Evolutionary conservation across 2,329 filamentous ascomycete species (phyloP).

Genomic region (Chlorencoelia australis): DNA sequence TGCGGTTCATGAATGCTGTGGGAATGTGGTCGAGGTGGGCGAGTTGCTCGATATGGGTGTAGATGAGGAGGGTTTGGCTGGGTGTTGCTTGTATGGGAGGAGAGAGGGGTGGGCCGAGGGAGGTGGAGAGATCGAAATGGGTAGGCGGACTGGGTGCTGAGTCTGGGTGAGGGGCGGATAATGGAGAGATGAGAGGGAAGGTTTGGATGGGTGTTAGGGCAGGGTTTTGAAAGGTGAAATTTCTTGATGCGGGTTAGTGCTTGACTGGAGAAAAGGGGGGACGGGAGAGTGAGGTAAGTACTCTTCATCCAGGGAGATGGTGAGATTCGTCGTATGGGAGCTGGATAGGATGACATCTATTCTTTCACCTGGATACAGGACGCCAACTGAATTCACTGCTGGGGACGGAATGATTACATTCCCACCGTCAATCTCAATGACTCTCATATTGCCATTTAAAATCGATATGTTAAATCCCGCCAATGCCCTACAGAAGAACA

Average conservation of each 20-base stretch:
- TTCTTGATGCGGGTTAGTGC: no score
- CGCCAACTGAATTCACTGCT: slow-evolving; percentile 27
- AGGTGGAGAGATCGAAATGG: no score
- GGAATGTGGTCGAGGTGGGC: slow-evolving; percentile 33
- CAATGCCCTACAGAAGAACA: slow-evolving; percentile 15
- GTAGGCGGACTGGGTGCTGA: no score
- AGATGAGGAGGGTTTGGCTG: slow-evolving; percentile 35
- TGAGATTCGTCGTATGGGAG: no score
- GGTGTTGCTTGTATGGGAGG: no score
- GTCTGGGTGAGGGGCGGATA: no score
- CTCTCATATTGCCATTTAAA: slow-evolving; percentile 8
- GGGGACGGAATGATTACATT: slow-evolving; percentile 16
- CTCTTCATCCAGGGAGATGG: no score
- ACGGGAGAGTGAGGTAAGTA: no score
- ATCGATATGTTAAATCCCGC: slow-evolving; percentile 14
- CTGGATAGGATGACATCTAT: no score
- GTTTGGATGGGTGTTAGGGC: not conserved
- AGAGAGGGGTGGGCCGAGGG: no score
- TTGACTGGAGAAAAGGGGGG: no score
- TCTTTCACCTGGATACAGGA: slow-evolving; percentile 32
- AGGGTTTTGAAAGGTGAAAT: not conserved
- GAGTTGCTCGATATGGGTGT: slow-evolving; percentile 36
- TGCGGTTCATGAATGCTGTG: slow-evolving; percentile 38
- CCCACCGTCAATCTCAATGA: slow-evolving; percentile 30
- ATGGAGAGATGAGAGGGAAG: not conserved